phyloP scores from a whole-genome alignment of 169 alveolate genomes.

The Plasmodium knowlesi region DNA sequence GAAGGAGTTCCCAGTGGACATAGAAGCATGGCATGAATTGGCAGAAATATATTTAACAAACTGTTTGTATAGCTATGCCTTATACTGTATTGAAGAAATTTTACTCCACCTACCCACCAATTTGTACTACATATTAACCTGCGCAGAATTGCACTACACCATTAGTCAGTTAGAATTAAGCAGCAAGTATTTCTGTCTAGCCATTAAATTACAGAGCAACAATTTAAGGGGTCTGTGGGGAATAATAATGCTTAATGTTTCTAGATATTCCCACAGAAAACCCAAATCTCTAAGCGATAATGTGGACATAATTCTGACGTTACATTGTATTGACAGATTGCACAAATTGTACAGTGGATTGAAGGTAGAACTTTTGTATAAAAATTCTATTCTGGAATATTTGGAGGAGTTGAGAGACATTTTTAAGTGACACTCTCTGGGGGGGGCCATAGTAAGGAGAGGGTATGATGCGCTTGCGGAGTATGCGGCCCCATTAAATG shows the following conservation, averaged over 20 bases:
- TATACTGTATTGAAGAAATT: conserved; percentile 73
- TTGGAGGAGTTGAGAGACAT: conserved; percentile 30
- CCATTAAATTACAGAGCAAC: conserved; percentile 54
- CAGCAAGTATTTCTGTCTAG: conserved; percentile 74
- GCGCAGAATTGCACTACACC: conserved; percentile 77
- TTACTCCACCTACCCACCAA: conserved; percentile 51
- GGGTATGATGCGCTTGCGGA: neutral
- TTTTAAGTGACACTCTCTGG: neutral
- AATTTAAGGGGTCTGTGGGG: conserved; percentile 77
- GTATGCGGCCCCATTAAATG: neutral
- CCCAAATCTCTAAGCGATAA: conserved; percentile 31
- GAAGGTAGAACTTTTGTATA: conserved; percentile 11
- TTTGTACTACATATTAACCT: conserved; percentile 68
- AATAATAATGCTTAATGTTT: conserved; percentile 16
- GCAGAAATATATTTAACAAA: conserved; percentile 61
- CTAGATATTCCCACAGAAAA: conserved; percentile 28
- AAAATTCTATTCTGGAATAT: conserved; percentile 44
- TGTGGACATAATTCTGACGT: conserved; percentile 45
- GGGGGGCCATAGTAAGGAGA: neutral
- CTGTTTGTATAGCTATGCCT: conserved; percentile 56
- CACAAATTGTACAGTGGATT: conserved; percentile 24
- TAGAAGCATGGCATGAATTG: conserved; percentile 78
- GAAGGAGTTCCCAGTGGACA: conserved; percentile 74
- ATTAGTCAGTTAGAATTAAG: conserved; percentile 44
- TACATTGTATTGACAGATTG: conserved; percentile 29